These are phyloP conservation scores for Schwanniomyces sp. DNA, from an alignment of 805 yeast genomes.

Conservation along the genomic window DNA sequence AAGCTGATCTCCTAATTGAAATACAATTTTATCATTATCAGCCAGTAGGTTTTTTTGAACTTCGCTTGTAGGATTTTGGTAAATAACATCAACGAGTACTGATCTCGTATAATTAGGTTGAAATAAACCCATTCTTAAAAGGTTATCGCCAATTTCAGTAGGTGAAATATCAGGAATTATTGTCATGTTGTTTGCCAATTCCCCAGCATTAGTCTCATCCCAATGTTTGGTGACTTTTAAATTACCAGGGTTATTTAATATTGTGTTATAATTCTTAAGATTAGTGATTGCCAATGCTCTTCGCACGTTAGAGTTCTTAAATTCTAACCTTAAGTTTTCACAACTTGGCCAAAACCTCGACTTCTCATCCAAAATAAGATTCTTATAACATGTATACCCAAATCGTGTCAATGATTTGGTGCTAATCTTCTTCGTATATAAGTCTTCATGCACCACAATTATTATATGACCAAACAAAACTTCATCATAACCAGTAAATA, in stretches of 20 bases:
- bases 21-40: constrained; percentile 74
- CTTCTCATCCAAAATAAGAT: constrained; percentile 54
- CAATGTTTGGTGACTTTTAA: constrained; percentile 42
- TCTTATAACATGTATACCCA: constrained; percentile 62
- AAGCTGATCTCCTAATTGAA: constrained; percentile 75
- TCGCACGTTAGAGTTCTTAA: constrained; percentile 59
- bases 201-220: constrained; percentile 88
- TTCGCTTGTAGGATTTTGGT: constrained; percentile 45
- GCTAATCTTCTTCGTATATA: constrained; percentile 45
- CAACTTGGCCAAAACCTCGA: constrained; percentile 82
- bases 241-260: constrained; percentile 39
- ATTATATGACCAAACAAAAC: constrained; percentile 45
- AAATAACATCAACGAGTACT: constrained; percentile 70
- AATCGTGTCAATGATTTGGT: constrained; percentile 59
- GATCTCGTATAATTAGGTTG: constrained; percentile 53
- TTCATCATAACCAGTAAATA: constrained; percentile 56
- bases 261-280: constrained; percentile 62
- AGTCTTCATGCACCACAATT: constrained; percentile 52
- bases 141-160: constrained; percentile 51
- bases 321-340: constrained; percentile 55
- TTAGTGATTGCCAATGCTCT: constrained; percentile 74
- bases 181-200: constrained; percentile 64
- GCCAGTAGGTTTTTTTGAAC: constrained; percentile 46
- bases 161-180: constrained; percentile 56
- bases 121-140: constrained; percentile 59